phyloP scores from a whole-genome alignment of 768 basidiomycete genomes.

The Plicaturopsis crispa region DNA sequence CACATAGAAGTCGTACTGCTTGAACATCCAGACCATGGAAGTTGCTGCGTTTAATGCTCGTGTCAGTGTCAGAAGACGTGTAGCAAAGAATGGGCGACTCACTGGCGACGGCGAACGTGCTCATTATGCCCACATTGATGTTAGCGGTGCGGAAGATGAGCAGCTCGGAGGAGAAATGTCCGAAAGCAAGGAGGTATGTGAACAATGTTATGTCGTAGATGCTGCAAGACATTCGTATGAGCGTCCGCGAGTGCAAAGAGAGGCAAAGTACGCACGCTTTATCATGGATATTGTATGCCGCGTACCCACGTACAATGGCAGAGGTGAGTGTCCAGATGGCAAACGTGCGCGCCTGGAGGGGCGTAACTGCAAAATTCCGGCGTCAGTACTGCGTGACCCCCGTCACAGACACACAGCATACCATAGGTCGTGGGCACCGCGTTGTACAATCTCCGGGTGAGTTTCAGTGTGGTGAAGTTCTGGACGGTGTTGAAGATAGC shows the following conservation, averaged over 20 bases:
- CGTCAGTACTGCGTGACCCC: conserved; percentile 3
- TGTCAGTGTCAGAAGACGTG: too few species aligned
- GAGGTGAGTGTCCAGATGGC: conserved; percentile 87
- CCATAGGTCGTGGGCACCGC: conserved; percentile 30
- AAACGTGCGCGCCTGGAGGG: conserved; percentile 84
- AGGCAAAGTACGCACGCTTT: conserved; percentile 52
- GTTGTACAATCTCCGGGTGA: conserved; percentile 75
- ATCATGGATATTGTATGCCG: conserved; percentile 82
- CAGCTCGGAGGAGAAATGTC: conserved; percentile 83
- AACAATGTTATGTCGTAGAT: conserved; percentile 84
- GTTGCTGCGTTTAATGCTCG: too few species aligned
- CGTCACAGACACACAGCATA: conserved; percentile 13
- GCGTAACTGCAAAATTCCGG: conserved; percentile 51
- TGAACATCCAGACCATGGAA: conserved; percentile 80
- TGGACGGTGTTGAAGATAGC: conserved; percentile 85
- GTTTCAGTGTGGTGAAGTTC: conserved; percentile 68
- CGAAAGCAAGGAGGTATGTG: conserved; percentile 86
- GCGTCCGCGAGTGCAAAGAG: conserved; percentile 7
- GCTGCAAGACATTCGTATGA: conserved; percentile 32
- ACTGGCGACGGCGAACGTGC: conserved; percentile 85
- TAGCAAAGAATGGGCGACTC: conserved; percentile 22
- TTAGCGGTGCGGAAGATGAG: conserved; percentile 75
- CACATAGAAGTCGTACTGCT: conserved; percentile 78
- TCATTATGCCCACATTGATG: conserved; percentile 49
- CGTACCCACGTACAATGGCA: conserved; percentile 76